Percentiles rank a stretch among this genome's conserved stretches.
Conservation (phyloP, 371 early-diverging fungal genomes). For the Mucor lusitanicus region DNA sequence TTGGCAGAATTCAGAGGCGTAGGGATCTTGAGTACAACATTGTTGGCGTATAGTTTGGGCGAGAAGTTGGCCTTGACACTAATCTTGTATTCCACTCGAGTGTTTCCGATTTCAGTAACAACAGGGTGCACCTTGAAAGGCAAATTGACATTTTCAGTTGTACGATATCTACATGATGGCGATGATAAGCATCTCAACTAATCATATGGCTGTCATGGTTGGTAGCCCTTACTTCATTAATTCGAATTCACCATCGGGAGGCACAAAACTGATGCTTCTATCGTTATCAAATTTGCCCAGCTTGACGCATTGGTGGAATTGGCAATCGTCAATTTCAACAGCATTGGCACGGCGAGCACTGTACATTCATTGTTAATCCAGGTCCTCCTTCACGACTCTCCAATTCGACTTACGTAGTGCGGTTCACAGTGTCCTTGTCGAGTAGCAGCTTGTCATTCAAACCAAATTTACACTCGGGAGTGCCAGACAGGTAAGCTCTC, state of each 20-base stretch:
- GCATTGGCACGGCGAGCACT: conserved; percentile 57
- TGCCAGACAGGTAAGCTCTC: conserved; percentile 95
- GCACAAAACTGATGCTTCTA: conserved; percentile 92
- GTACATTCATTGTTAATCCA: background rate
- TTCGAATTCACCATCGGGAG: conserved; percentile 97
- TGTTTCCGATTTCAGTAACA: conserved; percentile 77
- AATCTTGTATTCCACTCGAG: conserved; percentile 80
- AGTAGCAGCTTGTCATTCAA: conserved; percentile 82
- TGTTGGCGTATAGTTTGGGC: conserved; percentile 77
- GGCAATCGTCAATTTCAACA: conserved; percentile 88
- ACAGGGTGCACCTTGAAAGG: conserved; percentile 88
- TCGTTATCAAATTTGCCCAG: conserved; percentile 82
- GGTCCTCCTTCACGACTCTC: no score
- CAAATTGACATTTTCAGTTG: conserved; percentile 84
- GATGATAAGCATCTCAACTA: background rate
- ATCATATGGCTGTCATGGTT: background rate
- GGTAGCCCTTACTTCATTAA: conserved; percentile 70
- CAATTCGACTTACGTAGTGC: conserved; percentile 30
- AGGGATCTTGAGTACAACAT: conserved; percentile 81
- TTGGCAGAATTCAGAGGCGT: conserved; percentile 83
- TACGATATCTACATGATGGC: conserved; percentile 72
- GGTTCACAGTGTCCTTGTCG: conserved; percentile 66
- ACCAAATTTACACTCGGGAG: conserved; percentile 97
- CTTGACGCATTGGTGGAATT: conserved; percentile 93
- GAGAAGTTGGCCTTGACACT: conserved; percentile 78